phyloP scores from a whole-genome alignment of 2,329 filamentous ascomycete genomes.

The Cordyceps fumosorosea region DNA sequence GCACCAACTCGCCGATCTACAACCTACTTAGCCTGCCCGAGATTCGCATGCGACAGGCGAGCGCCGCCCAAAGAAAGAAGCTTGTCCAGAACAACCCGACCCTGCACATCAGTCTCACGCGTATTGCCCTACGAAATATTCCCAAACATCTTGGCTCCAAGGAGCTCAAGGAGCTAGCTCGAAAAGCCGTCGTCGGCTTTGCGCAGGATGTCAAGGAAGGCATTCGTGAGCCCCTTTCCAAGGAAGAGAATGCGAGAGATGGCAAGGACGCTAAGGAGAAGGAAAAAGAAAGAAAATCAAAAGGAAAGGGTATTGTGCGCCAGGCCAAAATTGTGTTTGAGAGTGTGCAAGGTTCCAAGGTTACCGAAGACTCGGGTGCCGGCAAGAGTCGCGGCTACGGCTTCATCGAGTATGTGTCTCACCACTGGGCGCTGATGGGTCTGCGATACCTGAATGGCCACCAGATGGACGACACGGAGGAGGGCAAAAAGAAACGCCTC shows the following conservation, averaged over 20 bases:
- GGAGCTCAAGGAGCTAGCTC: conserved; percentile 82
- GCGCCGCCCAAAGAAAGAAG: conserved; percentile 78
- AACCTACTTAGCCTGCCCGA: conserved; percentile 70
- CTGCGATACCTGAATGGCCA: conserved; percentile 87
- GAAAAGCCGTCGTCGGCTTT: conserved; percentile 90
- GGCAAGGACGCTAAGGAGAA: conserved; percentile 74
- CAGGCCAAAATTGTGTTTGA: conserved; percentile 97
- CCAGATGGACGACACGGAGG: conserved; percentile 50
- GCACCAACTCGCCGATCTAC: conserved; percentile 70
- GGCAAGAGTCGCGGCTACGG: conserved; percentile 89
- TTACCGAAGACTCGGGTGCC: conserved; percentile 67
- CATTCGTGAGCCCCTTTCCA: conserved; percentile 70
- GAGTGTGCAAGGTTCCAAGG: conserved; percentile 75
- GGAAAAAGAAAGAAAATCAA: conserved; percentile 70
- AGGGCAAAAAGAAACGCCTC: conserved; percentile 72
- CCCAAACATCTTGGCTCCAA: conserved; percentile 78
- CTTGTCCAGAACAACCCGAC: conserved; percentile 87
- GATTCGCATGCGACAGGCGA: conserved; percentile 81
- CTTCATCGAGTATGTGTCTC: conserved; percentile 93
- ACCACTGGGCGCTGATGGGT: conserved; percentile 91
- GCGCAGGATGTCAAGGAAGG: conserved; percentile 81
- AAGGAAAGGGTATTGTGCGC: conserved; percentile 79
- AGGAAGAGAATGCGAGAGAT: conserved; percentile 77
- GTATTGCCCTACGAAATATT: conserved; percentile 86
- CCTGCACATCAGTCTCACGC: conserved; percentile 80